Conservation (phyloP, 257 asterid species). For the Solanum etuberosum region DNA sequence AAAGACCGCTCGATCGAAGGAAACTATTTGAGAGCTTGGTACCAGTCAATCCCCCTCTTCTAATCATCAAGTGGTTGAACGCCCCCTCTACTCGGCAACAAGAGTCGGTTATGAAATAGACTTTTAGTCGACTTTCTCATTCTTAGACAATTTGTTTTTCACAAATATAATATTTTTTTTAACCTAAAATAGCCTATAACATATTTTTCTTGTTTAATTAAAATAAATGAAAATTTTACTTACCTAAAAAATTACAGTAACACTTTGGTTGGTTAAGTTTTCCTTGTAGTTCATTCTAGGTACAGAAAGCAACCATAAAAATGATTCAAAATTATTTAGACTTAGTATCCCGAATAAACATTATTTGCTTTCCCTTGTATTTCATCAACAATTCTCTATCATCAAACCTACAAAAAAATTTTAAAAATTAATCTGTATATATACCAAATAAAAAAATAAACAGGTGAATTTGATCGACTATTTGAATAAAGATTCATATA, state of each 20-base stretch:
- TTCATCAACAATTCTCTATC: constrained; percentile 5
- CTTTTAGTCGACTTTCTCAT: neutral
- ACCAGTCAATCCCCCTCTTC: too few species aligned
- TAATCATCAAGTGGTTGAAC: too few species aligned
- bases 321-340: constrained; percentile 11
- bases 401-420: neutral
- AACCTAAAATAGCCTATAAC: neutral
- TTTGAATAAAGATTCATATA: neutral
- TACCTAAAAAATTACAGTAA: neutral
- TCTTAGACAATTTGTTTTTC: neutral
- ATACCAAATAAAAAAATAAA: neutral
- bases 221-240: neutral
- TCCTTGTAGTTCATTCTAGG: neutral
- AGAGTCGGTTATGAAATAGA: neutral
- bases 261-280: neutral
- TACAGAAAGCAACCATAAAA: constrained; percentile 14
- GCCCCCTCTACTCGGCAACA: neutral
- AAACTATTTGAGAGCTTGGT: too few species aligned
- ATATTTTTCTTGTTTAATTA: too few species aligned
- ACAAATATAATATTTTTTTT: neutral
- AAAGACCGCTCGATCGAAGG: too few species aligned
- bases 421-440: too few species aligned
- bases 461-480: neutral
- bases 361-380: constrained; percentile 9
- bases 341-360: constrained; percentile 25